A percentile compares a stretch with the other conserved stretches of the same genome.
These are phyloP conservation scores for Sanghuangporus baumii DNA, from an alignment of 1,284 basidiomycete species.

Conservation along the genomic window DNA sequence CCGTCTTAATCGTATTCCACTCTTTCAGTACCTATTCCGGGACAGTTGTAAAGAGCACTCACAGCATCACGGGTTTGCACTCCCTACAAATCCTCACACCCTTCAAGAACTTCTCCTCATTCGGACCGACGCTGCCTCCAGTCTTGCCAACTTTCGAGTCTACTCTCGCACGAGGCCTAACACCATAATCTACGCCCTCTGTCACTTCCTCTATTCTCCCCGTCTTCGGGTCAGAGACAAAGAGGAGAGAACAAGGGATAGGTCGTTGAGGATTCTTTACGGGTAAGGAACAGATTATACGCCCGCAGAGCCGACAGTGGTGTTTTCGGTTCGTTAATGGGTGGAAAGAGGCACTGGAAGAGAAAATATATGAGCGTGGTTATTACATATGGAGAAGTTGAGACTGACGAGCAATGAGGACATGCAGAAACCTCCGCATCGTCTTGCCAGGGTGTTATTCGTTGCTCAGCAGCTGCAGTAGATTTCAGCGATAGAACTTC, in stretches of 20 bases:
- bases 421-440: conserved; percentile 75
- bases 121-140: conserved; percentile 33
- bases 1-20: conserved; percentile 41
- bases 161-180: conserved; percentile 40
- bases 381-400: not conserved
- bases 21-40: conserved; percentile 3
- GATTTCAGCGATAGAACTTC: conserved; percentile 10
- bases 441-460: conserved; percentile 93
- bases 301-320: conserved; percentile 92
- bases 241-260: conserved; percentile 69
- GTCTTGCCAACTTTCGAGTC: conserved; percentile 22
- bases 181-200: conserved; percentile 84
- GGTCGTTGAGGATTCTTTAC: conserved; percentile 67
- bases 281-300: conserved; percentile 89
- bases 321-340: conserved; percentile 92
- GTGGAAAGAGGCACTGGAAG: conserved; percentile 70
- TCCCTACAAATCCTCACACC: conserved; percentile 81
- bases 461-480: conserved; percentile 73
- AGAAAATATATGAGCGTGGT: not conserved
- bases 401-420: conserved; percentile 76
- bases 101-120: conserved; percentile 75
- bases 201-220: conserved; percentile 78
- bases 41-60: conserved; percentile 28
- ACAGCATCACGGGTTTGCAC: conserved; percentile 78
- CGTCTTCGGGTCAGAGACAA: conserved; percentile 73